These are phyloP conservation scores for Strobilomyces dryophilus DNA, from an alignment of 768 basidiomycete genomes.

Conservation along the genomic window DNA sequence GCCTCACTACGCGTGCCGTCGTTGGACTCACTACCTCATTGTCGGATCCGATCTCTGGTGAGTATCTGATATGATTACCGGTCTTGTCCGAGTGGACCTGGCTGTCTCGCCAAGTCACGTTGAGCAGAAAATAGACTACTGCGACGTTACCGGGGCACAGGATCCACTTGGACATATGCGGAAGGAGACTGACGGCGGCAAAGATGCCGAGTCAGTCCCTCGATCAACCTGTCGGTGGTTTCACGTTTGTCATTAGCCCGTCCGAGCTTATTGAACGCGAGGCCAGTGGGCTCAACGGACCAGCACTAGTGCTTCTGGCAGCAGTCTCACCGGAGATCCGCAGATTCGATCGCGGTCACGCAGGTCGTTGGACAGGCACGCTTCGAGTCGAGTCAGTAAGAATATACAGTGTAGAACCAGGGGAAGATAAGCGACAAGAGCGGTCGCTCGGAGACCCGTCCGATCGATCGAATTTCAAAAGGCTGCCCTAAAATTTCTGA, in stretches of 20 bases:
- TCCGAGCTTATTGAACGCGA: conserved; percentile 8
- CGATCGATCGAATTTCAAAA: conserved; percentile 25
- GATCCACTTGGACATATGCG: conserved; percentile 37
- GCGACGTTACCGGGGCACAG: conserved; percentile 35
- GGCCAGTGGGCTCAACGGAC: neutral
- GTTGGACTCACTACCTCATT: neutral
- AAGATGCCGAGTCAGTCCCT: conserved; percentile 27
- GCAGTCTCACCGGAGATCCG: neutral
- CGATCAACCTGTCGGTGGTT: conserved; percentile 45
- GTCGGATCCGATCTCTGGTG: neutral
- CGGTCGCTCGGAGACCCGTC: neutral
- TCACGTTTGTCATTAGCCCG: conserved; percentile 34
- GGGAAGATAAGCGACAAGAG: conserved; percentile 2
- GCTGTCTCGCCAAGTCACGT: conserved; percentile 4
- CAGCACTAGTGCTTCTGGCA: neutral
- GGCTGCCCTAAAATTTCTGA: conserved; percentile 20
- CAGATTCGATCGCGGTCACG: neutral
- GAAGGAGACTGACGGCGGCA: conserved; percentile 20
- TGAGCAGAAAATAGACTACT: conserved; percentile 24
- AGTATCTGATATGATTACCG: conserved; percentile 7
- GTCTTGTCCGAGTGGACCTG: neutral
- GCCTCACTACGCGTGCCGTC: neutral
- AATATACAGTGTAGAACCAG: neutral
- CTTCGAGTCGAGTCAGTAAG: neutral
- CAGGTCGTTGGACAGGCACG: neutral